These are phyloP conservation scores for Septoria linicola DNA, from an alignment of 2,329 filamentous ascomycete genomes.

Conservation along the genomic window DNA sequence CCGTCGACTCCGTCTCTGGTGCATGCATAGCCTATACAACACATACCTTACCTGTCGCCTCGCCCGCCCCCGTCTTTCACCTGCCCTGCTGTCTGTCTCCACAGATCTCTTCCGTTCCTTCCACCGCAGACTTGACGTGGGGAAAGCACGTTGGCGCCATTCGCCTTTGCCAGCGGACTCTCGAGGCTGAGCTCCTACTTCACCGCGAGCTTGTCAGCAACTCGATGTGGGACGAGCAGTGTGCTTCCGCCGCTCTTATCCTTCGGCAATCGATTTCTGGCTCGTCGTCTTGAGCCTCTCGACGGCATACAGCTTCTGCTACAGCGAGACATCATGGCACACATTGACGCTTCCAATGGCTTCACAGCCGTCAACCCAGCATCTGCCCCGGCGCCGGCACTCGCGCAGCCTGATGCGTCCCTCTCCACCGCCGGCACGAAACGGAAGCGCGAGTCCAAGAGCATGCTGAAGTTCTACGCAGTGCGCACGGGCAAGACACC, in stretches of 20 bases:
- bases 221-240: slow-evolving; percentile 7
- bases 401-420: not conserved
- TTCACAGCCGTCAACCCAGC: slow-evolving; percentile 31
- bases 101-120: not conserved
- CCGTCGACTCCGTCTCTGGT: too few species aligned
- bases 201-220: slow-evolving; percentile 1
- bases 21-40: too few species aligned
- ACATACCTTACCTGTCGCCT: not conserved
- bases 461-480: slow-evolving; percentile 59
- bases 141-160: slow-evolving; percentile 1
- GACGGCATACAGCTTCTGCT: not conserved
- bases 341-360: slow-evolving; percentile 36
- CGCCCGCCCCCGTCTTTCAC: not conserved
- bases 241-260: slow-evolving; percentile 14
- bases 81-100: not conserved
- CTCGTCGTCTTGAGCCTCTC: slow-evolving; percentile 1
- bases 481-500: slow-evolving; percentile 60
- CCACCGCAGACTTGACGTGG: too few species aligned
- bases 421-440: slow-evolving; percentile 46
- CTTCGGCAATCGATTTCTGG: slow-evolving; percentile 12
- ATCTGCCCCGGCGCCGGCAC: slow-evolving; percentile 6
- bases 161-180: slow-evolving; percentile 1
- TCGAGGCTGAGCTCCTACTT: not conserved
- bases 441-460: slow-evolving; percentile 52
- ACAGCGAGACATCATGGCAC: slow-evolving; percentile 10